Conservation (phyloP, 164 flowering plant genomes). For the Macadamia integrifolia region DNA sequence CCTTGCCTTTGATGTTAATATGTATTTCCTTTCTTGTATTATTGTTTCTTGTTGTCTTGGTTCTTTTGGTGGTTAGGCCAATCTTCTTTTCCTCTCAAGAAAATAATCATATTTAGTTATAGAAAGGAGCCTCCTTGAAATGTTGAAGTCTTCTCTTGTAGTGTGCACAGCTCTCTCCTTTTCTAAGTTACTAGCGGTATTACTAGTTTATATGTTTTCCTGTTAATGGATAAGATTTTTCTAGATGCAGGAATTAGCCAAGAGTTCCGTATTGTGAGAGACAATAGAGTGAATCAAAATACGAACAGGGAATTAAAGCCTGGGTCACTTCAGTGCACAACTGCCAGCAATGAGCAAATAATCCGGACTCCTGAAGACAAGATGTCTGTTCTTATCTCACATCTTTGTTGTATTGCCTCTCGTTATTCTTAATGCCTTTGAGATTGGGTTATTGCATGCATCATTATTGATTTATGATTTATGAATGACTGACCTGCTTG, state of each 20-base stretch:
- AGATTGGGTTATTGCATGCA: no score
- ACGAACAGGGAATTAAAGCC: constrained; percentile 34
- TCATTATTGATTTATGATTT: no score
- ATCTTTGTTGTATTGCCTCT: not conserved
- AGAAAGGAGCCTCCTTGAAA: not conserved
- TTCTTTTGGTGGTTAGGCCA: no score
- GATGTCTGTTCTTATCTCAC: constrained; percentile 27
- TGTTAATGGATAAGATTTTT: constrained; percentile 7
- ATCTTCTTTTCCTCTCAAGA: no score
- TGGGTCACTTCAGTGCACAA: constrained; percentile 26
- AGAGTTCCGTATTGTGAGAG: constrained; percentile 89
- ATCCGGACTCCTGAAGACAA: constrained; percentile 29
- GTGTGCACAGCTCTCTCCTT: not conserved
- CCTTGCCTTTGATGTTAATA: no score
- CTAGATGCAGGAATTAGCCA: constrained; percentile 51
- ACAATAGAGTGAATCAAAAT: constrained; percentile 71
- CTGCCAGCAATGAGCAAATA: constrained; percentile 27
- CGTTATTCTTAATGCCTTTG: not conserved
- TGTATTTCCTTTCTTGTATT: no score
- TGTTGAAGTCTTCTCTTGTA: not conserved
- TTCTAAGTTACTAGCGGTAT: not conserved
- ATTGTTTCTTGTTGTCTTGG: no score
- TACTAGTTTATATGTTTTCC: not conserved
- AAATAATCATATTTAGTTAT: no score
- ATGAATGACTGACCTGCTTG: no score